Evolutionary conservation across 257 asterid species (phyloP).

Genomic region (Forsythia suspensa): DNA sequence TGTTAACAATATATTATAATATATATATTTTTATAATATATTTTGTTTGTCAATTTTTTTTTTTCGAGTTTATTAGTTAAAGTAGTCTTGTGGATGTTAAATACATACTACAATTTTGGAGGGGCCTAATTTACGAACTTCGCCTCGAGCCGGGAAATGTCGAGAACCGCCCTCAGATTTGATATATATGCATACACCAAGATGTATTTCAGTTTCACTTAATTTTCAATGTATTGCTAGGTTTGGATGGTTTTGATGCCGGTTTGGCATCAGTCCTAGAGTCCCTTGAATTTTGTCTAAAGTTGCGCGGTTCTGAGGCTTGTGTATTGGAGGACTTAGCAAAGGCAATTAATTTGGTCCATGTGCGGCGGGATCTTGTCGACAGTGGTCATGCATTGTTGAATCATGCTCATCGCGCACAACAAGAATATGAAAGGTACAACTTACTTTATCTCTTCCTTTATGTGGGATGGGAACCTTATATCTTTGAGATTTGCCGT

Average conservation of each 20-base stretch:
- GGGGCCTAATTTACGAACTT: too few species aligned
- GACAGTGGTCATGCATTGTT: conserved; percentile 91
- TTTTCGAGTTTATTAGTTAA: too few species aligned
- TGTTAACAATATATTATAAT: too few species aligned
- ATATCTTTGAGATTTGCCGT: background rate
- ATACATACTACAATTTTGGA: too few species aligned
- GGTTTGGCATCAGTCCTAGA: conserved; percentile 89
- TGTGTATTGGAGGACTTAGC: conserved; percentile 84
- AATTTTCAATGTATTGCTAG: conserved; percentile 30
- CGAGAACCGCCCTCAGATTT: too few species aligned
- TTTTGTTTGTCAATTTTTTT: too few species aligned
- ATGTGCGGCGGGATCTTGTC: conserved; percentile 81
- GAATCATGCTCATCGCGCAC: conserved; percentile 86
- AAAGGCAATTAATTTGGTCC: conserved; percentile 86
- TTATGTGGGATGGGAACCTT: background rate
- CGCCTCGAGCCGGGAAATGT: too few species aligned
- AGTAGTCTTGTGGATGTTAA: too few species aligned
- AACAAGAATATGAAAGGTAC: conserved; percentile 93
- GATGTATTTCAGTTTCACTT: conserved; percentile 10
- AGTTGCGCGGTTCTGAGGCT: conserved; percentile 95
- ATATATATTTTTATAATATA: too few species aligned
- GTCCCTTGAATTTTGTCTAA: conserved; percentile 90
- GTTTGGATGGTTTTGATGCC: conserved; percentile 77
- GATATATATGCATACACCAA: background rate
- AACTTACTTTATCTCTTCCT: conserved; percentile 5